Evolutionary conservation across 441 rosid genomes (phyloP).

Genomic region (Erodium trifolium): DNA sequence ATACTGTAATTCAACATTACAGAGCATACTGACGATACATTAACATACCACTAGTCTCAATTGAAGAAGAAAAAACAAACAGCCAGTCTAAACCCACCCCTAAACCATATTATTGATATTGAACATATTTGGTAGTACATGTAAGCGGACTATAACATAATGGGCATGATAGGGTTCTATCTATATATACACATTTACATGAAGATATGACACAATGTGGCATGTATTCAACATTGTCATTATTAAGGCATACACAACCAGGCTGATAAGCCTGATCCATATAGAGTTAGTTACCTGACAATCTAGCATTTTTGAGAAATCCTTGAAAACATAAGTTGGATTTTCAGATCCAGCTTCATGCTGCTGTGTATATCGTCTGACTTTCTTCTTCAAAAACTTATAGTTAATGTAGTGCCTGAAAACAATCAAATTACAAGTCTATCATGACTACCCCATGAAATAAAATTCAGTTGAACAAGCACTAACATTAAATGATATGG

Average conservation of each 20-base stretch:
- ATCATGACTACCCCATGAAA: background rate
- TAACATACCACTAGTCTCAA: background rate
- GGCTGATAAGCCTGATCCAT: background rate
- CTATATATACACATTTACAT: background rate
- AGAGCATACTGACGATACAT: background rate
- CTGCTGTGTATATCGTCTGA: constrained; percentile 33
- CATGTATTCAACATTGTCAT: background rate
- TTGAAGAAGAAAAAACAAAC: background rate
- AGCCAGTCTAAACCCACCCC: background rate
- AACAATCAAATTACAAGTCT: background rate
- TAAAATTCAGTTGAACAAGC: too few species aligned
- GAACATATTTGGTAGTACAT: background rate
- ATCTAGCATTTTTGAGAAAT: constrained; percentile 41
- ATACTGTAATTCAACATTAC: background rate
- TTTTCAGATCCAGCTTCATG: constrained; percentile 28
- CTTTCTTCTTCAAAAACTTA: constrained; percentile 41
- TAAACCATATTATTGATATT: background rate
- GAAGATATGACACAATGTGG: background rate
- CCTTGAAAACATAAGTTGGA: constrained; percentile 30
- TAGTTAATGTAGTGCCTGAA: constrained; percentile 44
- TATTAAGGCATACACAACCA: background rate
- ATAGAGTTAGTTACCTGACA: constrained; percentile 32
- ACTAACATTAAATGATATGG: too few species aligned
- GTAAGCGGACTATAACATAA: background rate
- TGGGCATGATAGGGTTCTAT: background rate